Evolutionary conservation across 805 yeast genomes (phyloP).

Genomic region (Priceomyces haplophilus): DNA sequence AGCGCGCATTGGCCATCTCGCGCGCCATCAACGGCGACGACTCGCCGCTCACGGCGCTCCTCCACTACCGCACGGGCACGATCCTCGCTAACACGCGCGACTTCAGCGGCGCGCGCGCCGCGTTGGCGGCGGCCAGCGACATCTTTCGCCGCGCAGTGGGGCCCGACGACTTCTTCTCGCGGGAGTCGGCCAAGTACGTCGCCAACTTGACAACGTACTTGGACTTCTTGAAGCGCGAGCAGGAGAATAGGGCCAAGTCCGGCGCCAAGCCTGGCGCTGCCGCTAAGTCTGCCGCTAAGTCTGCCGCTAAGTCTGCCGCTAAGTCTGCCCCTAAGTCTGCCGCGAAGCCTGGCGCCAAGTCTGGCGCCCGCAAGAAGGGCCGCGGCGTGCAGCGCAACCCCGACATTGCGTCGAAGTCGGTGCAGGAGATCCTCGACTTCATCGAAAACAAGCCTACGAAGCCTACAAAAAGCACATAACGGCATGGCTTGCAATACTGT

Average conservation of each 20-base stretch:
- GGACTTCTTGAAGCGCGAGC: constrained; percentile 42
- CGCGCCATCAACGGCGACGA: constrained; percentile 51
- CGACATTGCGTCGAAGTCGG: constrained; percentile 58
- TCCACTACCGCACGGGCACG: constrained; percentile 56
- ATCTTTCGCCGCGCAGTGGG: constrained; percentile 62
- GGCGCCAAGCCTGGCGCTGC: constrained; percentile 7
- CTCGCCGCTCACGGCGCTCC: constrained; percentile 60
- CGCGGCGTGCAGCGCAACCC: no score
- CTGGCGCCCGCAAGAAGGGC: no score
- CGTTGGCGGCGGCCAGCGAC: constrained; percentile 53
- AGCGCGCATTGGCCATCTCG: constrained; percentile 52
- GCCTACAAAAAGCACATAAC: constrained; percentile 11
- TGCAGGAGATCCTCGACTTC: constrained; percentile 69
- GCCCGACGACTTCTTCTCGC: constrained; percentile 61
- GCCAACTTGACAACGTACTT: constrained; percentile 51
- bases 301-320: neutral
- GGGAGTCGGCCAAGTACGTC: constrained; percentile 65
- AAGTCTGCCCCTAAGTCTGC: constrained; percentile 7
- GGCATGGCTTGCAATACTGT: constrained; percentile 5
- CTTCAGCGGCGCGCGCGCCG: constrained; percentile 53
- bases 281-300: neutral
- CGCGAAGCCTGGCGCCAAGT: no score
- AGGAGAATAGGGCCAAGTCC: constrained; percentile 24
- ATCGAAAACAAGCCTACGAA: constrained; percentile 55
- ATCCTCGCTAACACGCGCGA: constrained; percentile 51